These are phyloP conservation scores for Halophytophthora polymorphica DNA, from an alignment of 352 stramenopile genomes.

Conservation along the genomic window DNA sequence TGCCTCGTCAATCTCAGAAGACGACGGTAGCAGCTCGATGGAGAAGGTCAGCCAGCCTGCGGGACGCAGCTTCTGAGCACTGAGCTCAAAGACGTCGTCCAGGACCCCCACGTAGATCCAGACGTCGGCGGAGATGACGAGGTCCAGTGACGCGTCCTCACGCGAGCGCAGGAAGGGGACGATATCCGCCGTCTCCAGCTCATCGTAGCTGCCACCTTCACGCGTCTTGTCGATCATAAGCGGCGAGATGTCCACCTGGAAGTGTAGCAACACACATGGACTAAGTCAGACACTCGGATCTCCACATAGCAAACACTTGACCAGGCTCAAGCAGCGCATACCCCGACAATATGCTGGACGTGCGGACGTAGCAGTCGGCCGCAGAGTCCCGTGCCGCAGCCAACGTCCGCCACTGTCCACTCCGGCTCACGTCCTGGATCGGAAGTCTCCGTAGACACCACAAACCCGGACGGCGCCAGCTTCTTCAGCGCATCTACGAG, in stretches of 20 bases:
- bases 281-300: not conserved
- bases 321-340: constrained; percentile 20
- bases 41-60: constrained; percentile 66
- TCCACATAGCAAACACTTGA: not conserved
- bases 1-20: not conserved
- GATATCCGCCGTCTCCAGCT: constrained; percentile 58
- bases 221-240: constrained; percentile 81
- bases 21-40: not conserved
- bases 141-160: constrained; percentile 38
- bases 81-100: constrained; percentile 54
- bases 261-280: constrained; percentile 16
- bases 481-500: constrained; percentile 62
- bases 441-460: constrained; percentile 1
- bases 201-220: constrained; percentile 60
- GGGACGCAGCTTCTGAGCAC: constrained; percentile 36
- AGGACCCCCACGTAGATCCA: constrained; percentile 85
- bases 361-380: constrained; percentile 62
- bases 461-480: constrained; percentile 29
- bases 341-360: constrained; percentile 50
- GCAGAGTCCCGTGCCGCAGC: constrained; percentile 78
- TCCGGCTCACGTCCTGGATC: constrained; percentile 4
- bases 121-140: constrained; percentile 79
- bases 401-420: constrained; percentile 57
- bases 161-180: constrained; percentile 47
- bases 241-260: constrained; percentile 78